phyloP scores from a whole-genome alignment of 2,329 filamentous ascomycete genomes.

The Chalaropsis ovoidea region DNA sequence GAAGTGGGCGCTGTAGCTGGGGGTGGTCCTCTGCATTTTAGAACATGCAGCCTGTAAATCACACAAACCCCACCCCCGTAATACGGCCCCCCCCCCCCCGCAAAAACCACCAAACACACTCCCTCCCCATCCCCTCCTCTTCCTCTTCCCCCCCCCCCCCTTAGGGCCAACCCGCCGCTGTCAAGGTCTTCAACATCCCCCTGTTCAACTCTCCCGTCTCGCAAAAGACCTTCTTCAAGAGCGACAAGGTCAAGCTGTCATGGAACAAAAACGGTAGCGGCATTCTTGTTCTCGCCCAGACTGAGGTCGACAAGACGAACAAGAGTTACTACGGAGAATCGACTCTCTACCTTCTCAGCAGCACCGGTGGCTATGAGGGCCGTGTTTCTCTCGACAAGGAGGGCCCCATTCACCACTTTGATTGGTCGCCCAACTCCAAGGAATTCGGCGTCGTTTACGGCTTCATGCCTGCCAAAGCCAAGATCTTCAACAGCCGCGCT shows the following conservation, averaged over 20 bases:
- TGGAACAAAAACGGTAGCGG: constrained; percentile 92
- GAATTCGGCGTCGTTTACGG: constrained; percentile 97
- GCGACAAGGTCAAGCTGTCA: constrained; percentile 96
- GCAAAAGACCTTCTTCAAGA: constrained; percentile 98
- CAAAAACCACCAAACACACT: neutral
- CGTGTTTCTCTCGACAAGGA: constrained; percentile 90
- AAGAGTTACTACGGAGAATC: constrained; percentile 99
- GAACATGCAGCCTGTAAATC: too few species aligned
- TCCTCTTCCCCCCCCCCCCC: neutral
- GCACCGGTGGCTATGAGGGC: constrained; percentile 84
- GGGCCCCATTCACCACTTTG: constrained; percentile 92
- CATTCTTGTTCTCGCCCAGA: constrained; percentile 89
- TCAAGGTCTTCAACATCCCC: constrained; percentile 90
- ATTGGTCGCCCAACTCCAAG: constrained; percentile 96
- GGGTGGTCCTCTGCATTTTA: too few species aligned
- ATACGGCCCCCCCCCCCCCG: too few species aligned
- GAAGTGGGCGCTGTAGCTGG: too few species aligned
- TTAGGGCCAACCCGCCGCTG: constrained; percentile 81
- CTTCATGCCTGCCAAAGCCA: constrained; percentile 98
- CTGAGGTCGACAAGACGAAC: constrained; percentile 93
- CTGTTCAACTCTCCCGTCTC: constrained; percentile 74
- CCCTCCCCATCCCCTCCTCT: neutral
- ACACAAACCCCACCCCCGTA: too few species aligned
- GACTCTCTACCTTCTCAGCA: constrained; percentile 87
- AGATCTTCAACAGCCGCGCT: constrained; percentile 88